Evolutionary conservation across 768 basidiomycete genomes (phyloP), one percentile per base, ranked within the genome.

Genomic region (Clitopilus hobsonii): DNA sequence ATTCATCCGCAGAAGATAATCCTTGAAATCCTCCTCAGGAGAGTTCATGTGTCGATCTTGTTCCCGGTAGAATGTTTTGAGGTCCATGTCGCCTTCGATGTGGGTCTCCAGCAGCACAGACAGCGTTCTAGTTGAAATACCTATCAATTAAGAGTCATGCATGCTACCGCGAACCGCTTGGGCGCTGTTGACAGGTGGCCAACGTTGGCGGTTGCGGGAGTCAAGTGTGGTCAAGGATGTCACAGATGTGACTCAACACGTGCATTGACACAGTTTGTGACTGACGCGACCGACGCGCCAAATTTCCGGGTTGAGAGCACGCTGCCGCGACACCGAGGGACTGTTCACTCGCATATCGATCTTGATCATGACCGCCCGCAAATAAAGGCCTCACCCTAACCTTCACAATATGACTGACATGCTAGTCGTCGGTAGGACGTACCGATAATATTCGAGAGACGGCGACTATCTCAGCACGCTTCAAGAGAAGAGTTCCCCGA

Each of bases 31-130:
- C 63, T 84, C 81, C 32, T 83, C 78, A 2, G 81, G 78, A 16
- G 80, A 56, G 47, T 70, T 74, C 81, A 85, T 80, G 7, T 72
- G 74, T 52, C 66, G 68, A 51, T 85, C 79, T 65, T 80, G 81
- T 64, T 85, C 84, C 20, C 64, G 65, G 60, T 80, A 86, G 57
- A 82, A 85, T 1, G 68, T 65, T 10, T 82, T 72, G 11, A 76
- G 26, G 54, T 76, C 73, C 36, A 71, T 64, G 58, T 54, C 49
- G 28, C 28, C 18, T 20, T 45, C n/a, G n/a, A n/a, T n/a, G n/a
- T n/a, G 16, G 4, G 22, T 18, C 22, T 45, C 14, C n/a, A 45
- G 22, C 22, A 23, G 41, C 10, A 16, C n/a, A 3, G 18, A 45
- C 1, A 6, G 8, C 10, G 11, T 45, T 20, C n/a, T 11, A 18